Percentiles rank a stretch among this genome's conserved stretches.
phyloP scores from a whole-genome alignment of 2,329 filamentous ascomycete species.

The Sclerotinia borealis region DNA sequence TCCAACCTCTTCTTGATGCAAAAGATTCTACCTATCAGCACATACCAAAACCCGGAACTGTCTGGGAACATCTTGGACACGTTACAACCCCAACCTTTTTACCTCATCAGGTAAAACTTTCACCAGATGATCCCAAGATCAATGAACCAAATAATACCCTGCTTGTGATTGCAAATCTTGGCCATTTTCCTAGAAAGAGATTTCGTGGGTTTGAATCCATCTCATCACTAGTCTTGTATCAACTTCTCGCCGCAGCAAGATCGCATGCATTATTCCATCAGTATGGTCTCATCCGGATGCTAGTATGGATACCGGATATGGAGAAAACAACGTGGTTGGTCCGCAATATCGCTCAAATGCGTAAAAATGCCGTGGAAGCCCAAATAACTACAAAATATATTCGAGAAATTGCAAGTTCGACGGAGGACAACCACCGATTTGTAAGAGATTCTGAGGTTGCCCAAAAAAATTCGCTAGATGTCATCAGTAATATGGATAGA shows the following conservation, averaged over 20 bases:
- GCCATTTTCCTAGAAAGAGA: slow-evolving; percentile 44
- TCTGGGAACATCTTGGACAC: slow-evolving; percentile 52
- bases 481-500: slow-evolving; percentile 43
- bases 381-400: slow-evolving; percentile 56
- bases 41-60: slow-evolving; percentile 50
- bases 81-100: slow-evolving; percentile 47
- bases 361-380: slow-evolving; percentile 50
- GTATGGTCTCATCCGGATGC: slow-evolving; percentile 73
- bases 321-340: slow-evolving; percentile 58
- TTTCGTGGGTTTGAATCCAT: slow-evolving; percentile 52
- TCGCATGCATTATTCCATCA: slow-evolving; percentile 58
- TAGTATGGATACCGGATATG: slow-evolving; percentile 62
- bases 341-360: slow-evolving; percentile 47
- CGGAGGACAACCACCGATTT: slow-evolving; percentile 24
- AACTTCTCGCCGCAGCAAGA: slow-evolving; percentile 55
- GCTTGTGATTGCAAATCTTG: slow-evolving; percentile 65
- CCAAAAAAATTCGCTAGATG: slow-evolving; percentile 37
- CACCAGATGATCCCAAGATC: slow-evolving; percentile 35
- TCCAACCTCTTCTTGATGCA: slow-evolving; percentile 50
- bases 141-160: slow-evolving; percentile 61
- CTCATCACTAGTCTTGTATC: slow-evolving; percentile 51
- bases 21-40: slow-evolving; percentile 44
- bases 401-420: slow-evolving; percentile 46
- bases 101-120: slow-evolving; percentile 44
- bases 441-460: slow-evolving; percentile 45